A percentile compares a stretch with the other conserved stretches of the same genome.
Evolutionary conservation across 140 eudicot species (phyloP).

Genomic region (Flaveria floridana): DNA sequence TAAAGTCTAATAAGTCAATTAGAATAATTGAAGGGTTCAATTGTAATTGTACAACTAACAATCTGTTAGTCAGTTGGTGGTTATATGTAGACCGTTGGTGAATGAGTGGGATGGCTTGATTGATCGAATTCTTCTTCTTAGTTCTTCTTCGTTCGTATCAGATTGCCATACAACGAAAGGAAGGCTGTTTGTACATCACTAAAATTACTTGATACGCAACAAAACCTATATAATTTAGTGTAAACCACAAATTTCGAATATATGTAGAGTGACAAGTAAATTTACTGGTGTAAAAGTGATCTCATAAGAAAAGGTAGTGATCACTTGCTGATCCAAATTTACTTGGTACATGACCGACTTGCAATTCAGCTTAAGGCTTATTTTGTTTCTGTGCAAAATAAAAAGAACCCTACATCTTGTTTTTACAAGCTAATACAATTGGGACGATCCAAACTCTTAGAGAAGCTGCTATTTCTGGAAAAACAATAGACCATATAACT

Average conservation of each 20-base stretch:
- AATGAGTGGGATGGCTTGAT: no score
- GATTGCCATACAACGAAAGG: background rate
- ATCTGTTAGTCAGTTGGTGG: no score
- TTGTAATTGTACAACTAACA: no score
- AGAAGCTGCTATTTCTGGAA: background rate
- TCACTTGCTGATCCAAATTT: background rate
- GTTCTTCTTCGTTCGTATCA: no score
- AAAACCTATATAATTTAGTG: background rate
- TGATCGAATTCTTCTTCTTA: no score
- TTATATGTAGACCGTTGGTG: no score
- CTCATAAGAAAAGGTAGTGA: background rate
- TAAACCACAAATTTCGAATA: background rate
- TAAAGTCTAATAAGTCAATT: no score
- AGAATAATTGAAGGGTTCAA: no score
- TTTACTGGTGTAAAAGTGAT: background rate
- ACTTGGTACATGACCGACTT: background rate
- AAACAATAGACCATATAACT: background rate
- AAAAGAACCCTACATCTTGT: background rate
- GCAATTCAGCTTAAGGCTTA: background rate
- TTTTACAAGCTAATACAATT: slow-evolving; percentile 7
- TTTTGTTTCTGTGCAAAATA: background rate
- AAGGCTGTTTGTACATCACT: background rate
- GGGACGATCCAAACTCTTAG: background rate
- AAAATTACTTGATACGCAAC: background rate
- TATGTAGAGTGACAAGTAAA: background rate